Evolutionary conservation across 441 rosid species (phyloP).

Genomic region (Pelargonium cotyledonis): DNA sequence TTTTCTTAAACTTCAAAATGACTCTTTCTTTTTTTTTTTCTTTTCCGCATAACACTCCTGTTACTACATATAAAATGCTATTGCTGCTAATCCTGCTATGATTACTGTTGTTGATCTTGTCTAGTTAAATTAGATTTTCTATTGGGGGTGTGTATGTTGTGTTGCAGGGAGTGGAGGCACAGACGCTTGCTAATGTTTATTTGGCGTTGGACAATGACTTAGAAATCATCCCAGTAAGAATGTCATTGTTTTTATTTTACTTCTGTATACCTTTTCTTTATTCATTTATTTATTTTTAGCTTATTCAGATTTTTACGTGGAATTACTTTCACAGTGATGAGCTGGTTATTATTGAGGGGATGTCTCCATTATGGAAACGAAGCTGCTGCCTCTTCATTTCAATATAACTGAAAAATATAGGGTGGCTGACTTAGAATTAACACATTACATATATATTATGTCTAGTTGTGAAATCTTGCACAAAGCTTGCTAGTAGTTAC

Average conservation of each 20-base stretch:
- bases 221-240: conserved; percentile 89
- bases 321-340: neutral
- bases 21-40: neutral
- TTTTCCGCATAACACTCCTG: neutral
- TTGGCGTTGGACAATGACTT: conserved; percentile 92
- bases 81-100: conserved; percentile 1
- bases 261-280: neutral
- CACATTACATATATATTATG: neutral
- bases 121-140: conserved; percentile 1
- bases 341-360: neutral
- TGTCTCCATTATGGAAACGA: neutral
- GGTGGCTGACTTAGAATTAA: conserved; percentile 1
- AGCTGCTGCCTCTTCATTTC: neutral
- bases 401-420: neutral
- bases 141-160: conserved; percentile 17
- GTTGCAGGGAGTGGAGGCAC: conserved; percentile 94
- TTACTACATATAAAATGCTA: neutral
- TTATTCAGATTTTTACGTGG: neutral
- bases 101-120: neutral
- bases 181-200: conserved; percentile 90
- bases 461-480: neutral
- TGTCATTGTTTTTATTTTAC: neutral
- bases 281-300: neutral
- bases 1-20: neutral
- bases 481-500: neutral